phyloP scores from a whole-genome alignment of 108 stramenopile species.

The Cyclotella baltica region DNA sequence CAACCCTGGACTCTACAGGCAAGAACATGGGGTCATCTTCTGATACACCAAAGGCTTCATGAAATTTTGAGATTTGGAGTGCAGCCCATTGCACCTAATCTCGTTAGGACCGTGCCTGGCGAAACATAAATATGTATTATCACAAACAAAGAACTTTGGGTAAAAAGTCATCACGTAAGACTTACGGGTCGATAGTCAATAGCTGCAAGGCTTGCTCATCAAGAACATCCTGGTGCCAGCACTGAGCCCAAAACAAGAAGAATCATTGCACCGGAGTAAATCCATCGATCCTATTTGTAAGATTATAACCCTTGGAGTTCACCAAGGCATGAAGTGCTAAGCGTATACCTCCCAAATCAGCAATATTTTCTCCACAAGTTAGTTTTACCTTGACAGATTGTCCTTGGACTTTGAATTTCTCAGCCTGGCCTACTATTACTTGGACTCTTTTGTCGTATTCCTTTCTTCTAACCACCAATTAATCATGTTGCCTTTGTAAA shows the following conservation, averaged over 20 bases:
- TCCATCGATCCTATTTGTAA: slow-evolving; percentile 58
- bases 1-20: slow-evolving; percentile 62
- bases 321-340: slow-evolving; percentile 67
- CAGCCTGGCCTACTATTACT: slow-evolving; percentile 83
- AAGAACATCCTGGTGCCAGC: slow-evolving; percentile 80
- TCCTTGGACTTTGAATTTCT: slow-evolving; percentile 72
- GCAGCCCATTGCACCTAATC: slow-evolving; percentile 79
- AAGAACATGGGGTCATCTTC: slow-evolving; percentile 73
- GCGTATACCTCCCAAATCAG: slow-evolving; percentile 79
- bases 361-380: slow-evolving; percentile 86
- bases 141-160: no score
- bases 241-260: slow-evolving; percentile 78
- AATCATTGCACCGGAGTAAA: slow-evolving; percentile 79
- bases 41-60: slow-evolving; percentile 69
- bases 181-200: slow-evolving; percentile 75
- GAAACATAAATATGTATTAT: no score
- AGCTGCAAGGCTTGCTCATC: slow-evolving; percentile 80
- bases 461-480: slow-evolving; percentile 86
- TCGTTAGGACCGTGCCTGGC: slow-evolving; percentile 85
- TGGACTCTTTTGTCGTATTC: slow-evolving; percentile 77
- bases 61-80: slow-evolving; percentile 82
- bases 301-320: slow-evolving; percentile 48
- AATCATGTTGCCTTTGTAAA: slow-evolving; percentile 66
- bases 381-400: slow-evolving; percentile 68
- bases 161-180: no score